Base-by-base conservation (phyloP, 1,284 basidiomycete species). In the Puccinia coronata region DNA sequence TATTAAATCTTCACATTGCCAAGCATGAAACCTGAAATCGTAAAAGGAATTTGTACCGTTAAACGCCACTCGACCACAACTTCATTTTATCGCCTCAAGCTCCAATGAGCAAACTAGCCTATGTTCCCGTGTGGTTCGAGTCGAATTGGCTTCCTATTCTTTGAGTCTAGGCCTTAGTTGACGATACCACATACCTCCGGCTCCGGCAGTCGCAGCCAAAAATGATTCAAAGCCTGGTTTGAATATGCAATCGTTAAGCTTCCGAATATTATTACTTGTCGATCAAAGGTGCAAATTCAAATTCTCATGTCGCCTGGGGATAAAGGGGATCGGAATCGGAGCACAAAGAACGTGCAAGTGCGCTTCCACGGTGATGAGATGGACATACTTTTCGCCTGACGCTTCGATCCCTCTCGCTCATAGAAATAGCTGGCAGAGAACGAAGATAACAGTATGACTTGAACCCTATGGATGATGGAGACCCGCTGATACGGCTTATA, bases 331-430 rank as follows among this genome's bases (percentile, higher is more conserved):
- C 18, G 12, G 36, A 23, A 31, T 1, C 55, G 9, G 25, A 28
- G 55, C 55, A 57, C n/a, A n/a, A n/a, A n/a, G 55, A n/a, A 4
- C 9, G 3, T 63, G 36, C 28, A 47, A 47, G 43, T 47, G 43
- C 36, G 31, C 11, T 63, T 63, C 61, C 61, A 41, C 34, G 41
- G 31, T 63, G 61, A 63, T 39, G 34, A n/a, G 36, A 63, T 63
- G 61, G 36, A 20, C 61, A 63, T 36, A 20, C 59, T 61, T 61
- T 61, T 61, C 14, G 59, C 61, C 16, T 63, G 61, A 31, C 36
- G 18, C 18, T 63, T 4, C 34, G 14, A 3, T 41, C 61, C 41
- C 34, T 39, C 61, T 36, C 61, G 36, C 41, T 63, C 20, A 28
- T 16, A 61, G 31, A 61, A 61, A 61, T 5, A 53, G 18, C 51